A percentile compares a stretch with the other conserved stretches of the same genome.
phyloP scores from a whole-genome alignment of 257 asterid species.

The Hygrophila difformis region DNA sequence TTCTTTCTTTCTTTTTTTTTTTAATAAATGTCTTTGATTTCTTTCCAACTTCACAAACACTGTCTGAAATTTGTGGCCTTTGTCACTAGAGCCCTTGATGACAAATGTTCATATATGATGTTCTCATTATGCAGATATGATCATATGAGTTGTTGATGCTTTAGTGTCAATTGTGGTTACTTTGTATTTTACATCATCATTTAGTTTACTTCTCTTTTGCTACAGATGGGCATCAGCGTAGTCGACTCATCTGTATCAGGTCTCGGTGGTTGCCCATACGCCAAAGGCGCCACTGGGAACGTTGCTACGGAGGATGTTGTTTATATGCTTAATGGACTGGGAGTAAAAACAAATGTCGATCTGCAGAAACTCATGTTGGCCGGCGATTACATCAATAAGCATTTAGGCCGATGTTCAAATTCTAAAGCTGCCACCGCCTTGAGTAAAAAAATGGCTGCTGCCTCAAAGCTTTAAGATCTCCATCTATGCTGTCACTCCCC shows the following conservation, averaged over 20 bases:
- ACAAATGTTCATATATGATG: neutral
- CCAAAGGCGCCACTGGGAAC: slow-evolving; percentile 95
- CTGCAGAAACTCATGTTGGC: slow-evolving; percentile 56
- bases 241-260: slow-evolving; percentile 89
- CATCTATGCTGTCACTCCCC: no score
- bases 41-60: neutral
- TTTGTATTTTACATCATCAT: neutral
- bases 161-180: no score
- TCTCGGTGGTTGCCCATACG: slow-evolving; percentile 95
- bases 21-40: no score
- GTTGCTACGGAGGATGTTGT: slow-evolving; percentile 97
- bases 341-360: slow-evolving; percentile 73
- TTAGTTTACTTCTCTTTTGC: slow-evolving; percentile 1
- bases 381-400: slow-evolving; percentile 71
- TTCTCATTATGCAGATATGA: no score
- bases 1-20: neutral
- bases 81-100: neutral
- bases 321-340: slow-evolving; percentile 84
- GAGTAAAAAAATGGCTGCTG: slow-evolving; percentile 35
- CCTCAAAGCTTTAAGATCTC: slow-evolving; percentile 49
- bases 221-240: slow-evolving; percentile 80
- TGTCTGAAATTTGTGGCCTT: neutral
- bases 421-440: slow-evolving; percentile 78
- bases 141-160: no score
- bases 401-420: slow-evolving; percentile 66